A percentile compares a stretch with the other conserved stretches of the same genome.
These are phyloP conservation scores for Umbelopsis isabellina DNA, from an alignment of 192 early-diverging fungal species.

Conservation along the genomic window DNA sequence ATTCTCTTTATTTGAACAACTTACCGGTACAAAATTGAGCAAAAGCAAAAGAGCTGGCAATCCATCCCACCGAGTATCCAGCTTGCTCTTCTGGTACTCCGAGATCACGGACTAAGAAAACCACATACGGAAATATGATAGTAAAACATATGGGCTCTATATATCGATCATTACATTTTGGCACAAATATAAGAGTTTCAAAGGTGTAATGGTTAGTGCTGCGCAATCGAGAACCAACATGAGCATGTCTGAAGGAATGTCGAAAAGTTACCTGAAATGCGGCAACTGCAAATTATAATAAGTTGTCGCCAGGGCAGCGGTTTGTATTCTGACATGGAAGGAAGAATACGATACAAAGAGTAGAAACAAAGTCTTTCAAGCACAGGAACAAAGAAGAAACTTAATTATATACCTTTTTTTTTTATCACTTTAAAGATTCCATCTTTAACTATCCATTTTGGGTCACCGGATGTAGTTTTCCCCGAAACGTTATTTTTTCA, in stretches of 20 bases:
- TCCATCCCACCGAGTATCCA: conserved; percentile 46
- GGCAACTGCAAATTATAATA: conserved; percentile 21
- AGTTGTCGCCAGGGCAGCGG: conserved; percentile 24
- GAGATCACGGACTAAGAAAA: conserved; percentile 63
- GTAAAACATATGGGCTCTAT: conserved; percentile 27
- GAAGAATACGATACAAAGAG: not conserved
- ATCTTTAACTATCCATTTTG: not conserved
- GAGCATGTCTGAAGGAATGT: not conserved
- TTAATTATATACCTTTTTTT: not conserved
- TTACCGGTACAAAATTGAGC: conserved; percentile 54
- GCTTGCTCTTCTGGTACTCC: conserved; percentile 61
- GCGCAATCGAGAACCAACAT: not conserved
- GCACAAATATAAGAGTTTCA: not conserved
- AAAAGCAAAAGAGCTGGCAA: conserved; percentile 53
- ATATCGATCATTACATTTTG: not conserved
- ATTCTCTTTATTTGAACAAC: not conserved
- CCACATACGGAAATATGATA: conserved; percentile 21
- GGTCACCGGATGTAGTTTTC: not conserved
- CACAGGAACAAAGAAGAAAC: not conserved
- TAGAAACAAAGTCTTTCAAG: not conserved
- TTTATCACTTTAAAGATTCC: not conserved
- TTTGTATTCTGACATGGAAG: conserved; percentile 8
- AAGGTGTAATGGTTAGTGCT: not conserved
- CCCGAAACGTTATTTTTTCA: not conserved
- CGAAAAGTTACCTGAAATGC: conserved; percentile 16